Evolutionary conservation across 306 rosid genomes (phyloP).

Genomic region (Luffa aegyptiaca): DNA sequence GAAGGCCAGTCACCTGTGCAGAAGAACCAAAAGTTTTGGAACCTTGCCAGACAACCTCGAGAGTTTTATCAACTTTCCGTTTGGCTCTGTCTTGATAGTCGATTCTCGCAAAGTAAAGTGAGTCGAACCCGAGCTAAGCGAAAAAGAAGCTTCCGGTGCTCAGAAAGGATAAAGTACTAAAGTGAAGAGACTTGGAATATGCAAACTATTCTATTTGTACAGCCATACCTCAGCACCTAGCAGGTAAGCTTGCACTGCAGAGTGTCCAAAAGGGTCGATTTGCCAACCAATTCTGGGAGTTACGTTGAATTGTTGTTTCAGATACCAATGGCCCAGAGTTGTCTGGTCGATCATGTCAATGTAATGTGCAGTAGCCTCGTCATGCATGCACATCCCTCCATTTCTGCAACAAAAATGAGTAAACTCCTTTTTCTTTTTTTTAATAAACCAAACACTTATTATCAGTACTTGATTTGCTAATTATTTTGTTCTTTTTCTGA

Average conservation of each 20-base stretch:
- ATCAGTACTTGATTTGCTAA: too few species aligned
- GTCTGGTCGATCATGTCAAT: slow-evolving; percentile 94
- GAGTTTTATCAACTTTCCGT: slow-evolving; percentile 23
- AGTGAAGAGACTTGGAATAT: neutral
- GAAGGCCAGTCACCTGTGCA: slow-evolving; percentile 16
- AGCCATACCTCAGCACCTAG: slow-evolving; percentile 58
- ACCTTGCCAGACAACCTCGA: slow-evolving; percentile 35
- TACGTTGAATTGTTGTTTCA: slow-evolving; percentile 46
- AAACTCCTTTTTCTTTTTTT: too few species aligned
- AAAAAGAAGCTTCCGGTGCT: neutral
- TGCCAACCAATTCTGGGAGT: slow-evolving; percentile 85
- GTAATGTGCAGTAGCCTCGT: slow-evolving; percentile 79
- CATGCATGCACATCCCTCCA: slow-evolving; percentile 94
- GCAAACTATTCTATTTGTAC: neutral
- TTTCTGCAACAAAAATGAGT: slow-evolving; percentile 34
- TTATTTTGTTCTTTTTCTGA: too few species aligned
- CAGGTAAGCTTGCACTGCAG: slow-evolving; percentile 74
- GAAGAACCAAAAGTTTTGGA: slow-evolving; percentile 29
- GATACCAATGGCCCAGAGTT: slow-evolving; percentile 66
- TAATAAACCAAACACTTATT: too few species aligned
- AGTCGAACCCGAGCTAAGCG: slow-evolving; percentile 30
- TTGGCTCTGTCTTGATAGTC: slow-evolving; percentile 36
- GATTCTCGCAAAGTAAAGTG: slow-evolving; percentile 27
- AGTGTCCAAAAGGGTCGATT: slow-evolving; percentile 90
- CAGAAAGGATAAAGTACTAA: too few species aligned